These are phyloP conservation scores for Monilinia fructigena DNA, from an alignment of 2,329 filamentous ascomycete species.

Conservation along the genomic window DNA sequence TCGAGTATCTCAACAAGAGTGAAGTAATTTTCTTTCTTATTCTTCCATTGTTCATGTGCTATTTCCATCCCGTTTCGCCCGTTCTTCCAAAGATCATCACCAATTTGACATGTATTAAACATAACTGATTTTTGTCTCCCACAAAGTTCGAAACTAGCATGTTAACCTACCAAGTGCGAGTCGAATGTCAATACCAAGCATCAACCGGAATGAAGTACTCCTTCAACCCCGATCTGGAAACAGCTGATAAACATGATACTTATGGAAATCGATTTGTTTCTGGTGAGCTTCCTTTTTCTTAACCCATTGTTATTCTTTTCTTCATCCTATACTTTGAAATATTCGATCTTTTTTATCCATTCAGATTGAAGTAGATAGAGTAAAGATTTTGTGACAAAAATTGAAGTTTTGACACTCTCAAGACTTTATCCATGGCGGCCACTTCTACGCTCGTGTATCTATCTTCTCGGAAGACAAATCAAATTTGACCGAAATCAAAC, in stretches of 20 bases:
- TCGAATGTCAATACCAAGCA: not conserved
- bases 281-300: not conserved
- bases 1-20: not conserved
- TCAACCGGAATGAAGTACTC: not conserved
- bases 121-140: not conserved
- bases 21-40: not conserved
- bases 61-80: too few relatives aligned
- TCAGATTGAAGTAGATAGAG: not conserved
- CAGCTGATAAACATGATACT: not conserved
- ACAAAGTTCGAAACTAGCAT: not conserved
- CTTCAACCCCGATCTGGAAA: not conserved
- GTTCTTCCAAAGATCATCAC: not conserved
- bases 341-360: too few relatives aligned
- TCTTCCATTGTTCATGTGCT: too few relatives aligned
- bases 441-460: not conserved
- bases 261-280: not conserved
- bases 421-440: not conserved
- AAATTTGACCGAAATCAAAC: not conserved
- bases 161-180: not conserved
- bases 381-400: not conserved
- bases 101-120: too few relatives aligned
- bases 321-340: not conserved
- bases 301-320: not conserved
- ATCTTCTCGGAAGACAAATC: not conserved
- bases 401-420: not conserved